A percentile compares a stretch with the other conserved stretches of the same genome.
These are phyloP conservation scores for Coemansia biformis DNA, from an alignment of 192 early-diverging fungal species.

Conservation along the genomic window DNA sequence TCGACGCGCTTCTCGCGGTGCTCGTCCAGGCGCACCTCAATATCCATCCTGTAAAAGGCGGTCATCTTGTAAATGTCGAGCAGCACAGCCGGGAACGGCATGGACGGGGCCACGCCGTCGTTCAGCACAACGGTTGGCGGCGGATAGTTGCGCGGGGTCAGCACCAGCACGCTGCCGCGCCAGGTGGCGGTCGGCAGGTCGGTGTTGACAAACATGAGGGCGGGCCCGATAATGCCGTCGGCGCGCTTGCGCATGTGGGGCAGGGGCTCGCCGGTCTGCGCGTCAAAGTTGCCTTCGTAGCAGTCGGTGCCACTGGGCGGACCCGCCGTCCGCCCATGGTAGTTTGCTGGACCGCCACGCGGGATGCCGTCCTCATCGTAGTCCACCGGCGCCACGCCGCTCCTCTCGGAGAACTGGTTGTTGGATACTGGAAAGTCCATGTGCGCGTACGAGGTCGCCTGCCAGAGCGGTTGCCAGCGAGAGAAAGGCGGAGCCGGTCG, in stretches of 20 bases:
- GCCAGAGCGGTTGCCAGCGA: no score
- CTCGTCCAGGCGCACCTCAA: conserved; percentile 50
- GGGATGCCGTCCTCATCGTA: conserved; percentile 43
- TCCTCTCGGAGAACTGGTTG: conserved; percentile 23
- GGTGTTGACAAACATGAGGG: conserved; percentile 54
- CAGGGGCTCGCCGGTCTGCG: conserved; percentile 38
- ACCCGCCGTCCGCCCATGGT: conserved; percentile 13
- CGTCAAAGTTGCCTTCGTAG: conserved; percentile 51
- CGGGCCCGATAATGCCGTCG: conserved; percentile 52
- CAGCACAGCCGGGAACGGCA: conserved; percentile 24
- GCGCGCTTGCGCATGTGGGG: conserved; percentile 31
- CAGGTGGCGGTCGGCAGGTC: conserved; percentile 50
- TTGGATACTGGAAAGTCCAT: conserved; percentile 47
- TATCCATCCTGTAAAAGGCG: conserved; percentile 59
- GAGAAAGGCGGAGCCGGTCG: no score
- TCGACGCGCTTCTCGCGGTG: conserved; percentile 33
- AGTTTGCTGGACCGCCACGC: conserved; percentile 40
- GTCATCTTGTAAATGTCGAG: conserved; percentile 59
- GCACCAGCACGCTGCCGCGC: conserved; percentile 54
- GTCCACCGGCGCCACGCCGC: conserved; percentile 16
- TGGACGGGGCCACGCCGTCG: conserved; percentile 27
- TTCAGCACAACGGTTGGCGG: conserved; percentile 39
- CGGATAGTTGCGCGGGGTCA: conserved; percentile 26
- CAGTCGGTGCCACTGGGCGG: conserved; percentile 20
- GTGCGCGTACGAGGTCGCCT: not conserved